phyloP scores from a whole-genome alignment of 208 protist species.

The Vickermania spadyakhi region DNA sequence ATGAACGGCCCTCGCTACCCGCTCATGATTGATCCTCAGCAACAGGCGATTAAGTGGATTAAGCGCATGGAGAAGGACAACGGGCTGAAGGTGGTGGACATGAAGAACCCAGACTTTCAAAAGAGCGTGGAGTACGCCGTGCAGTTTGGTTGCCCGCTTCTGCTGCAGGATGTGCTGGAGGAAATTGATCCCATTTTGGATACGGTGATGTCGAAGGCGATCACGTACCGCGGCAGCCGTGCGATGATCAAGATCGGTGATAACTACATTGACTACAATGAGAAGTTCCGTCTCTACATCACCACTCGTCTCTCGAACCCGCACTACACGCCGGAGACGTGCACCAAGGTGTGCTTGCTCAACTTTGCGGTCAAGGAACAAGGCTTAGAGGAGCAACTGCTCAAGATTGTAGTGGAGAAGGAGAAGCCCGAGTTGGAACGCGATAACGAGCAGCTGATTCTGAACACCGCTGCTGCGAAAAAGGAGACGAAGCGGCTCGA shows the following conservation, averaged over 20 bases:
- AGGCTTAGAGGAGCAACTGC: conserved; percentile 97
- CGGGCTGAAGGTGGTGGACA: conserved; percentile 91
- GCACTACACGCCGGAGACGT: conserved; percentile 97
- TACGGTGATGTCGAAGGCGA: conserved; percentile 91
- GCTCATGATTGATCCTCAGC: conserved; percentile 98
- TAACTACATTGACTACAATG: conserved; percentile 97
- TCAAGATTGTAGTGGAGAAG: conserved; percentile 96
- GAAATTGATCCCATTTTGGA: conserved; percentile 97
- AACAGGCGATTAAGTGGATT: conserved; percentile 99
- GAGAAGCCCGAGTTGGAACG: conserved; percentile 97
- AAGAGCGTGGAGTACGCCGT: conserved; percentile 95
- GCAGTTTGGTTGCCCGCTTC: conserved; percentile 94
- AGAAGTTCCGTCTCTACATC: conserved; percentile 97
- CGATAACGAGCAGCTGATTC: conserved; percentile 96
- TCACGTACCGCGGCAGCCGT: conserved; percentile 90
- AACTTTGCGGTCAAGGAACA: conserved; percentile 98
- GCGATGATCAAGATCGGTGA: conserved; percentile 95
- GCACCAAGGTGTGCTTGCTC: conserved; percentile 94
- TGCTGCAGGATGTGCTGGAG: conserved; percentile 96
- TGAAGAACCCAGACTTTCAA: conserved; percentile 93
- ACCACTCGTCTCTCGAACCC: conserved; percentile 97
- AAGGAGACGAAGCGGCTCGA: conserved; percentile 96
- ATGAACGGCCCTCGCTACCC: conserved; percentile 94
- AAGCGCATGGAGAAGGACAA: conserved; percentile 93
- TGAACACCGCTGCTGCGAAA: conserved; percentile 90